Base-by-base conservation (phyloP, 2,329 filamentous ascomycete species). In the Claviceps lovelessii region DNA sequence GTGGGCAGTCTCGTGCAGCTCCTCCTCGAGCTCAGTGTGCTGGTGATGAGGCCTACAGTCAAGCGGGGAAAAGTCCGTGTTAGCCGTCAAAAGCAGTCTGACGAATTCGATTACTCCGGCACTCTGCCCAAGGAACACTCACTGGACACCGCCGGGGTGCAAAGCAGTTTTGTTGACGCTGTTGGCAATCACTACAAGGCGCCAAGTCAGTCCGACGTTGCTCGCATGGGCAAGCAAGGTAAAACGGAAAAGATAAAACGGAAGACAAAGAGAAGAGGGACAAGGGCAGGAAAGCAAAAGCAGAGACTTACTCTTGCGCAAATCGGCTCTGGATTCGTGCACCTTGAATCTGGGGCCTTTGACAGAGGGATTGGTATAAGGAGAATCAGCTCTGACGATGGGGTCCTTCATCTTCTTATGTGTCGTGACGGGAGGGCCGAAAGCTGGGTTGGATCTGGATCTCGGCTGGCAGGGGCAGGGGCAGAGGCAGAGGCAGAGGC, bases 1-100 rank as follows among this genome's bases (percentile, higher is more conserved):
- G 80, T 98, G 91, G 63, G 93, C 93, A 68, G 86, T 90, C 74
- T 96, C 89, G 73, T 97, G 90, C 58, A 98, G 86, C 72, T 95
- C 89, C 76, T 97, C 90, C 76, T 98, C 79, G 61, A 98, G 84
- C 72, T 97, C 93, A 49, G 93, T 97, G 81, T 96, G 91, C 70
- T 94, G 86, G 66, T 79, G 79, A 67, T 84, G 78, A 60, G 90
- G 88, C 73, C 89, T 94, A 23, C 23, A 23, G 23, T 23, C 23
- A 23, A 23, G 23, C 59, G 53, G 56, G 61, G 17, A 9, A 8
- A 15, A 31, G 51, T 68, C 60, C 4, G 23, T 7, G 47, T 35
- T 48, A 55, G n/a, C 39, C 51, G 42, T 17, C 37, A 37, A 13
- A 10, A 1, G 10, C 8, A 37, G 35, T 11, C 35, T 37, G 23